These are phyloP conservation scores for Talaromyces sp. DNA, from an alignment of 2,329 filamentous ascomycete genomes.

Conservation along the genomic window DNA sequence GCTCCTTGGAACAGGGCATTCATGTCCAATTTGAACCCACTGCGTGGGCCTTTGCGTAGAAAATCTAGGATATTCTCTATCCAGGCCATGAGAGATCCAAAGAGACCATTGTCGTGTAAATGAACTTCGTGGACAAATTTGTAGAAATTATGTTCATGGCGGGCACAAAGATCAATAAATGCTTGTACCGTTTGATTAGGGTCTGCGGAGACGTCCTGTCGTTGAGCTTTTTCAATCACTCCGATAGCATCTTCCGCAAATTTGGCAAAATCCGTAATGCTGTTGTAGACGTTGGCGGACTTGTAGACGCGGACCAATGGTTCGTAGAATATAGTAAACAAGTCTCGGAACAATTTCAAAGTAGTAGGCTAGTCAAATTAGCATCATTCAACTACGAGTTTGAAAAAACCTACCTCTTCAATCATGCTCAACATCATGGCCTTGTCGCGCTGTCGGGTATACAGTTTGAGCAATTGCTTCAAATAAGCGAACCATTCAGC, in stretches of 20 bases:
- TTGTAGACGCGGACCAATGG: conserved; percentile 97
- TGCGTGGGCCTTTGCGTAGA: conserved; percentile 76
- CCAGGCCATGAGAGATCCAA: conserved; percentile 95
- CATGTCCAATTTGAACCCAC: conserved; percentile 79
- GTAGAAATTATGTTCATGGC: conserved; percentile 96
- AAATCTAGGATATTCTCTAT: conserved; percentile 94
- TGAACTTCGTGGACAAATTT: conserved; percentile 99
- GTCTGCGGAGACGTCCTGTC: conserved; percentile 83
- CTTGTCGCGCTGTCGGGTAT: conserved; percentile 90
- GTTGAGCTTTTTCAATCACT: conserved; percentile 67
- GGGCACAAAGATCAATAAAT: conserved; percentile 93
- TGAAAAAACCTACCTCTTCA: conserved; percentile 61
- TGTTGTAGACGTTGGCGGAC: conserved; percentile 96
- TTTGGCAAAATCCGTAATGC: conserved; percentile 89
- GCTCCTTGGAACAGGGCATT: conserved; percentile 88
- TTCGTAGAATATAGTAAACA: conserved; percentile 99
- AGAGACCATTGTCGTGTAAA: conserved; percentile 92
- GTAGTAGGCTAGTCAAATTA: conserved; percentile 68
- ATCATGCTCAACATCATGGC: conserved; percentile 94
- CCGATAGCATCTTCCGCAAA: conserved; percentile 92
- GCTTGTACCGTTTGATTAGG: conserved; percentile 97
- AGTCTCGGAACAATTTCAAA: conserved; percentile 87
- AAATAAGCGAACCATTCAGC: conserved; percentile 91
- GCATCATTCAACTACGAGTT: neutral
- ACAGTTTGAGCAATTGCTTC: conserved; percentile 90